Conservation (phyloP, 495 filamentous ascomycete species). For the Amorphotheca resinae region DNA sequence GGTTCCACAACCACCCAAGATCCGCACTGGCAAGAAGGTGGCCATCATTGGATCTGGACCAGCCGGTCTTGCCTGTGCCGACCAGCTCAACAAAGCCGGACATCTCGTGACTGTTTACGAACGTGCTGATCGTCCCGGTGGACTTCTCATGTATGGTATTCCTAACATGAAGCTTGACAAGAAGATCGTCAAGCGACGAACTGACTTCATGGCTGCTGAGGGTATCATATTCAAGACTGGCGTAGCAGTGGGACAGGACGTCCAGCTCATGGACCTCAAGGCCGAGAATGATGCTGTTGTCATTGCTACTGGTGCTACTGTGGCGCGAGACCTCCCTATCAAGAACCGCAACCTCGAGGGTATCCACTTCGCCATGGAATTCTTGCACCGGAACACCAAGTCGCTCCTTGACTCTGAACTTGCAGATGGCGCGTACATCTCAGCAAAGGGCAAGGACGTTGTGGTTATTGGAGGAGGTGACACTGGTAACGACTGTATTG, state of each 20-base stretch:
- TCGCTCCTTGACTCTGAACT: constrained; percentile 90
- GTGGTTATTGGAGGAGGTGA: constrained; percentile 98
- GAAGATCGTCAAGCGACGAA: constrained; percentile 89
- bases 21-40: constrained; percentile 81
- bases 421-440: constrained; percentile 80
- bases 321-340: constrained; percentile 92
- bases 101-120: constrained; percentile 92
- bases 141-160: constrained; percentile 96
- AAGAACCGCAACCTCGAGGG: constrained; percentile 82
- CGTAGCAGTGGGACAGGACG: constrained; percentile 67
- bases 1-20: constrained; percentile 67
- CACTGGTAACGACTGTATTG: constrained; percentile 98
- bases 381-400: constrained; percentile 97
- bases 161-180: constrained; percentile 99
- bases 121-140: constrained; percentile 84
- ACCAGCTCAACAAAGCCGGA: constrained; percentile 91
- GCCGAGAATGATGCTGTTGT: constrained; percentile 73
- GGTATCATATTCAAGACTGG: constrained; percentile 75
- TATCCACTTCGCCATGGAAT: constrained; percentile 98
- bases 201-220: constrained; percentile 91
- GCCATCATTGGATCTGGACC: constrained; percentile 94
- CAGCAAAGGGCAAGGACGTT: constrained; percentile 92
- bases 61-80: constrained; percentile 80
- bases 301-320: constrained; percentile 93
- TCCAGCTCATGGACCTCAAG: constrained; percentile 66